Evolutionary conservation across 2,329 filamentous ascomycete species (phyloP), one percentile per base, ranked within the genome.

Genomic region (Colletotrichum orchidophilum): DNA sequence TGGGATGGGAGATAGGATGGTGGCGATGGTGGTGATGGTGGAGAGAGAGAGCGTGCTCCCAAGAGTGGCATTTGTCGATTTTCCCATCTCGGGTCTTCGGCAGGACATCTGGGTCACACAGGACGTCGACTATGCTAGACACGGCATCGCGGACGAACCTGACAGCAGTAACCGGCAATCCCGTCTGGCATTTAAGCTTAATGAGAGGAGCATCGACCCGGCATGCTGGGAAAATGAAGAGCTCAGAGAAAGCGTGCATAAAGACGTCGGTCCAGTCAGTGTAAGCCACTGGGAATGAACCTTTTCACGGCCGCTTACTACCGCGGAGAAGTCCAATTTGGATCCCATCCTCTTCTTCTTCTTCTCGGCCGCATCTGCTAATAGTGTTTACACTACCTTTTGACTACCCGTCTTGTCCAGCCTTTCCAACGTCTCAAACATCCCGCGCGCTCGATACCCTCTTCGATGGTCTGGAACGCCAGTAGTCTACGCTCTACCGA

Each of bases 151-250:
- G 57, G 63, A 54, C 52, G 63, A 55, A 52, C 58, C 7, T 53
- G 68, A 53, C 46, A 42, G 52, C 12, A 35, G 57, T 39, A n/a
- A 60, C 27, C 54, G 18, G 27, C 29, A 39, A 50, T 31, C 55
- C 50, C 13, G 52, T 58, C 64, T 61, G 55, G 52, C 64, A 59
- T 71, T 71, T 71, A 71, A 71, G 68, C 68, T 71, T 71, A 71
- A 68, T 35, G 26, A 27, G 52, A 71, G 58, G 63, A 33, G 31
- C 52, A 42, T 24, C 4, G 31, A 15, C 58, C 68, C 52, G 27
- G 42, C 15, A 5, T 33, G 21, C 26, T 59, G 52, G 42, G 15
- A 50, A 68, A 49, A 49, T 53, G 3, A 12, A 27, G 21, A 27
- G 26, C n/a, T 26, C 18, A 26, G 31, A 21, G 18, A 69, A 21